Conservation (phyloP, 306 rosid genomes). For the Begonia masoniana region DNA sequence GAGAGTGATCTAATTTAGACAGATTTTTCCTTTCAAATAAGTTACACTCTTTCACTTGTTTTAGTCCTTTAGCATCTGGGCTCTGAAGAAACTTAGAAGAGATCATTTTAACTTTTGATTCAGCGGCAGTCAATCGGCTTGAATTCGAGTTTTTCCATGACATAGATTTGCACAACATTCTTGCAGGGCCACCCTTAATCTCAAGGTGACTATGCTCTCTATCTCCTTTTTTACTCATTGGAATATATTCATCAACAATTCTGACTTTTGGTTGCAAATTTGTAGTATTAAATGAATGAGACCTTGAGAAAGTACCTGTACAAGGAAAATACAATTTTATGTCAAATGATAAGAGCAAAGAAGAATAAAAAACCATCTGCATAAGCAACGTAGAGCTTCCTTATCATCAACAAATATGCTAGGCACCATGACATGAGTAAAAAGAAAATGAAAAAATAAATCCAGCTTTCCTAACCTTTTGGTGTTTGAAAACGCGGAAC, state of each 20-base stretch:
- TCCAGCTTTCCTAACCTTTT: conserved; percentile 27
- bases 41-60: conserved; percentile 47
- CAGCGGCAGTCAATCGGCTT: conserved; percentile 36
- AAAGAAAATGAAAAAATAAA: background rate
- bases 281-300: conserved; percentile 49
- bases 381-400: conserved; percentile 1
- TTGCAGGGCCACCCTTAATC: conserved; percentile 33
- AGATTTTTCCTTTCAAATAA: conserved; percentile 43
- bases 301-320: conserved; percentile 59
- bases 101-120: conserved; percentile 64
- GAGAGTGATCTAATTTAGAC: conserved; percentile 48
- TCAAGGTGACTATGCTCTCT: conserved; percentile 47
- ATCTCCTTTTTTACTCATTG: conserved; percentile 43
- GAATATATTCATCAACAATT: conserved; percentile 50
- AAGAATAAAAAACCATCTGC: background rate
- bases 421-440: background rate
- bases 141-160: conserved; percentile 47
- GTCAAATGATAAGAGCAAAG: conserved; percentile 6
- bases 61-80: conserved; percentile 48
- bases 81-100: conserved; percentile 26
- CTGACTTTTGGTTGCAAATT: conserved; percentile 56
- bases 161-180: conserved; percentile 46
- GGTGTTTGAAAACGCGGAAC: conserved; percentile 30
- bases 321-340: conserved; percentile 7
- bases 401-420: background rate